These are phyloP conservation scores for Ustulina deusta DNA, from an alignment of 2,329 filamentous ascomycete genomes.

Conservation along the genomic window DNA sequence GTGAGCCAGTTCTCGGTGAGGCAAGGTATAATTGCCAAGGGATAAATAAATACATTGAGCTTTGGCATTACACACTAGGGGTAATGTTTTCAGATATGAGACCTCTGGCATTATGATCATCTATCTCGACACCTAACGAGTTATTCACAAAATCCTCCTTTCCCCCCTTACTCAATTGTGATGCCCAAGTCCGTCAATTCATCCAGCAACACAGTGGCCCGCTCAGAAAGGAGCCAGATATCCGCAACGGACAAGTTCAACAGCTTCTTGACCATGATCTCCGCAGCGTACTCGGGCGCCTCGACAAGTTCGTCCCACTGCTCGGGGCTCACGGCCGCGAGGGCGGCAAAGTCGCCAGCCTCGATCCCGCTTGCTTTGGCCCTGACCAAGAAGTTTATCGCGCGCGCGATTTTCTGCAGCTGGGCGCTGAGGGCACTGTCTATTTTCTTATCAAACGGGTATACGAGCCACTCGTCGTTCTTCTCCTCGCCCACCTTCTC, in stretches of 20 bases:
- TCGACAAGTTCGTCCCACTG: conserved; percentile 16
- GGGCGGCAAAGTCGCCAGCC: conserved; percentile 13
- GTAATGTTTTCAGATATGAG: too few relatives aligned
- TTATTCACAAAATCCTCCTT: not conserved
- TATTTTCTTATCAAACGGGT: not conserved
- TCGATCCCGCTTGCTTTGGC: conserved; percentile 29
- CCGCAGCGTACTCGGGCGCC: conserved; percentile 13
- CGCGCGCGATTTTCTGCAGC: conserved; percentile 12
- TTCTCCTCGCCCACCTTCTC: not conserved
- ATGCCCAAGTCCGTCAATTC: conserved; percentile 25
- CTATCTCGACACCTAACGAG: too few relatives aligned
- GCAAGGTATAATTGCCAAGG: too few relatives aligned
- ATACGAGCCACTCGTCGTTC: not conserved
- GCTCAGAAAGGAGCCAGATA: conserved; percentile 5
- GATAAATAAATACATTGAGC: too few relatives aligned
- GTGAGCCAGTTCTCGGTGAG: too few relatives aligned
- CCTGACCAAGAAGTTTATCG: conserved; percentile 32
- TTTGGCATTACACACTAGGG: too few relatives aligned
- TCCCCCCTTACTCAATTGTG: not conserved
- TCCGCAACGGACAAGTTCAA: conserved; percentile 5
- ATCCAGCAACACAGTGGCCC: not conserved
- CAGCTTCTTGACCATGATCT: conserved; percentile 5
- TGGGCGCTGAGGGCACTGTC: conserved; percentile 4
- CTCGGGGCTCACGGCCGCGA: conserved; percentile 20
- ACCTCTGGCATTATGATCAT: too few relatives aligned